Conservation (phyloP, 805 yeast species). For the Saccharomycopsis malanga region DNA sequence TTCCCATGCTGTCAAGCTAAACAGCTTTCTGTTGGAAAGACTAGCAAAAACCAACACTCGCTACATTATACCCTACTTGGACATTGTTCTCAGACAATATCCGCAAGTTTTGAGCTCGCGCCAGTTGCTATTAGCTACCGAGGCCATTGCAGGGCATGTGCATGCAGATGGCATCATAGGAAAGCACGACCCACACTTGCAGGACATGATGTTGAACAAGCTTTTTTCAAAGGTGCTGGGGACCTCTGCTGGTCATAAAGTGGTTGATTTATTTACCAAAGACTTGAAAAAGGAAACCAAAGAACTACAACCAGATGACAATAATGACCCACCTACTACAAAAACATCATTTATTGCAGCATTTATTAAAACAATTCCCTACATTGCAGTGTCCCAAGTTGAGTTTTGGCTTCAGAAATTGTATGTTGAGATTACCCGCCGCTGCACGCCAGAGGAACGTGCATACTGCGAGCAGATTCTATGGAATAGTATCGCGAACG, state of each 20-base stretch:
- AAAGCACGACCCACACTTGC: constrained; percentile 3
- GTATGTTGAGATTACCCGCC: not conserved
- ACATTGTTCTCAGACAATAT: constrained; percentile 14
- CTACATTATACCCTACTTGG: constrained; percentile 8
- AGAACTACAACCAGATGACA: not conserved
- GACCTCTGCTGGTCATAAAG: constrained; percentile 10
- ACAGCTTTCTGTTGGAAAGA: constrained; percentile 14
- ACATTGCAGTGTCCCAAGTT: constrained; percentile 5
- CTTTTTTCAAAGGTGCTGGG: constrained; percentile 1
- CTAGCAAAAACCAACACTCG: constrained; percentile 10
- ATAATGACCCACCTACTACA: constrained; percentile 12
- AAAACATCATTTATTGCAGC: constrained; percentile 10
- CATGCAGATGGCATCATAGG: constrained; percentile 15
- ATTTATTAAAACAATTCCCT: constrained; percentile 16
- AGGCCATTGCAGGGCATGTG: constrained; percentile 4
- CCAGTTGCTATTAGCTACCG: constrained; percentile 15
- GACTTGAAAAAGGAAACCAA: not conserved
- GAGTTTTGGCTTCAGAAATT: constrained; percentile 13
- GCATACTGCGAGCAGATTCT: constrained; percentile 11
- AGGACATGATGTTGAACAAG: constrained; percentile 4
- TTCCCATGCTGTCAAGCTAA: constrained; percentile 17
- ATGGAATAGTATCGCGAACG: constrained; percentile 16
- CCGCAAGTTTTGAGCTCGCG: constrained; percentile 18
- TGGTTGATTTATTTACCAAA: not conserved
- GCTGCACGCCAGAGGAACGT: constrained; percentile 4